phyloP scores from a whole-genome alignment of 2,329 filamentous ascomycete species.

The Corinectria fuckeliana region DNA sequence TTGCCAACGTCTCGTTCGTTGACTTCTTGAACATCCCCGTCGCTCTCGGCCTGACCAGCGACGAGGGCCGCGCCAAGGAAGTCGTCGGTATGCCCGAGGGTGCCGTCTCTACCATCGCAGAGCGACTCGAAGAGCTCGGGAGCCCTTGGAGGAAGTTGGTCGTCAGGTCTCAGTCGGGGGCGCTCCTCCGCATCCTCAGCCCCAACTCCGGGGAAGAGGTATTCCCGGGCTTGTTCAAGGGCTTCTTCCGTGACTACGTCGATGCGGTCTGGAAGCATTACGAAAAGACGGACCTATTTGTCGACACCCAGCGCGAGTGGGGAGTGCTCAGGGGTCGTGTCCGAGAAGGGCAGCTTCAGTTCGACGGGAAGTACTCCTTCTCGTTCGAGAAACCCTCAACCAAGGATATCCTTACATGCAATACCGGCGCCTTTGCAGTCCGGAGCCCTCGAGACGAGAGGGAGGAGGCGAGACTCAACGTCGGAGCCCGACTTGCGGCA shows the following conservation, averaged over 20 bases:
- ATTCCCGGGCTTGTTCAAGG: constrained; percentile 52
- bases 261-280: constrained; percentile 61
- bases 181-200: constrained; percentile 57
- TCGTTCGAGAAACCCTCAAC: constrained; percentile 55
- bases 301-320: constrained; percentile 63
- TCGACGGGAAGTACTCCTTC: constrained; percentile 46
- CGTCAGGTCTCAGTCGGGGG: constrained; percentile 47
- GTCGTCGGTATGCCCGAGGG: constrained; percentile 57
- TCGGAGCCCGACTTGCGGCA: constrained; percentile 76
- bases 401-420: constrained; percentile 59
- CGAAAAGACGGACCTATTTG: constrained; percentile 48
- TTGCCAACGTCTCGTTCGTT: constrained; percentile 75
- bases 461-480: constrained; percentile 58
- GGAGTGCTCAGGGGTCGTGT: constrained; percentile 56
- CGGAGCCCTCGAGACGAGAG: background rate
- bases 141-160: constrained; percentile 61
- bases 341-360: constrained; percentile 46
- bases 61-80: constrained; percentile 49
- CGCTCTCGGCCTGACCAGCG: constrained; percentile 59
- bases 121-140: constrained; percentile 51
- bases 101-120: constrained; percentile 55
- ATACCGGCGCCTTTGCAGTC: constrained; percentile 60
- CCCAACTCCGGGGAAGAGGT: constrained; percentile 58
- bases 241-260: constrained; percentile 59
- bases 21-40: constrained; percentile 77